Evolutionary conservation across 2,329 filamentous ascomycete species (phyloP), one percentile per base, ranked within the genome.

Genomic region (Lachnellula willkommii): DNA sequence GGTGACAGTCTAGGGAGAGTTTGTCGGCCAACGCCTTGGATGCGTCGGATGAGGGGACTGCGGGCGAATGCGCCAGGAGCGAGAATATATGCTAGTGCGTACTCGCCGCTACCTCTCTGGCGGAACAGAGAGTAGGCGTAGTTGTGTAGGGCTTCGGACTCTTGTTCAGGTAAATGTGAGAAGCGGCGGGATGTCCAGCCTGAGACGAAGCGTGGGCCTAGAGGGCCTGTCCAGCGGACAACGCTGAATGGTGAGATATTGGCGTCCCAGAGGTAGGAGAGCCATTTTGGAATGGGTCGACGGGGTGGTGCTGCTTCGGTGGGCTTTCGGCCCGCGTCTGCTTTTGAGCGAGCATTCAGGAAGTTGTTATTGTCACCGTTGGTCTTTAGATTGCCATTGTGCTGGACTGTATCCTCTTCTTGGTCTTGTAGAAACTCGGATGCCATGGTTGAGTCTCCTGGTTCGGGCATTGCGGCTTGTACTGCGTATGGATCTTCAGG

Each of bases 41-140:
- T 95, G 47, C 92, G 82, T 61, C 90, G 82, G 70, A 97, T 94
- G 7, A 97, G 74, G 0, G 94, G 94, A 53, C 84, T 87, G 49
- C 94, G 87, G 1, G 94, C 94, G 66, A 92, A 96, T 0, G 94
- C 94, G 0, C 94, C 94, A 0, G 94, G 94, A 0, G 94, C 94
- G 12, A 99, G 86, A 51, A 99, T 84, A 68, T 97, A 96, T 0
- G 90, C 85, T 0, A 99, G 80, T 0, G 89, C 93, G 69, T 97
- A 99, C 71, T 99, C 94, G 53, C 93, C 93, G 65, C 89, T 94
- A 37, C 94, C 94, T 17, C 88, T 84, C 70, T 96, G 90, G 57
- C 89, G 87, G 78, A 99, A 99, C 42, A 99, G 85, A 9, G 89
- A 89, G 73, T 97, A 99, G 22, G 90, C 86, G 73, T 99, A 99